Evolutionary conservation across 176 grass and related monocot species (phyloP).

Genomic region (Tuctoria greenei): DNA sequence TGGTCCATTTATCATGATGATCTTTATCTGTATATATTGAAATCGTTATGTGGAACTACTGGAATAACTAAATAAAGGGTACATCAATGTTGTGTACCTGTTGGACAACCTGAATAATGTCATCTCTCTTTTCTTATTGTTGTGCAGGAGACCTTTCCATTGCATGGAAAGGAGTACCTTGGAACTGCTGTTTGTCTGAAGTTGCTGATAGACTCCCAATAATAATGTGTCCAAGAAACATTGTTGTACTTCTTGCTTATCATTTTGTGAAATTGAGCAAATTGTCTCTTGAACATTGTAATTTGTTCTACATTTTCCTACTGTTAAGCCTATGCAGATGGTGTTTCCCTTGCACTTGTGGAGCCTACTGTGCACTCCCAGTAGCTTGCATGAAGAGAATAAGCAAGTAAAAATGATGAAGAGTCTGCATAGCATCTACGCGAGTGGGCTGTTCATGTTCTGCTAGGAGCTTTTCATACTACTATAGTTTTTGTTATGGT

Average conservation of each 20-base stretch:
- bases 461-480: neutral
- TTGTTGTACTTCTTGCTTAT: conserved; percentile 12
- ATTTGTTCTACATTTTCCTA: neutral
- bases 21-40: neutral
- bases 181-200: conserved; percentile 18
- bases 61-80: neutral
- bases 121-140: neutral
- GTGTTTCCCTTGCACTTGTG: neutral
- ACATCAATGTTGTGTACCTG: neutral
- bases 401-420: neutral
- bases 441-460: neutral
- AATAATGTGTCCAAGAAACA: conserved; percentile 51
- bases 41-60: neutral
- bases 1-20: neutral
- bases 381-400: neutral
- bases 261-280: conserved; percentile 5
- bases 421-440: neutral
- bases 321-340: neutral
- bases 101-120: neutral
- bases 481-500: too few relatives aligned
- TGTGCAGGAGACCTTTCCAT: conserved; percentile 33
- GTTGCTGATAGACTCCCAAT: conserved; percentile 42
- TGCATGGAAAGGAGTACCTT: conserved; percentile 20
- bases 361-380: neutral
- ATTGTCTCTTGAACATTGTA: neutral